phyloP scores from a whole-genome alignment of 2,329 filamentous ascomycete species.

The Sporothrix protearum region DNA sequence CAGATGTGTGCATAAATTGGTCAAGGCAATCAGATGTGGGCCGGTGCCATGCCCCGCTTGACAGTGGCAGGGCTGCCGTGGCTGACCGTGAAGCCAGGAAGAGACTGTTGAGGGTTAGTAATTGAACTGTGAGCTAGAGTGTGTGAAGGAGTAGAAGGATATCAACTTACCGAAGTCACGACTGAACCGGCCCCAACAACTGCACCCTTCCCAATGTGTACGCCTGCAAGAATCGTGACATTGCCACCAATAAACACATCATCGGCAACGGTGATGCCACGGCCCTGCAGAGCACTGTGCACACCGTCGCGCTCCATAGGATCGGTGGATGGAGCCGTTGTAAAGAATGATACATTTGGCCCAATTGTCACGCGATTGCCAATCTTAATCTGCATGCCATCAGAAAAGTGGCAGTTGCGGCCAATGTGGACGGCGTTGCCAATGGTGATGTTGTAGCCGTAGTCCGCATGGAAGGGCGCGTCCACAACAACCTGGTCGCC shows the following conservation, averaged over 20 bases:
- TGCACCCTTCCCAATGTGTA: constrained; percentile 73
- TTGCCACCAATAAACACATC: constrained; percentile 81
- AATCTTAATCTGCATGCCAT: constrained; percentile 79
- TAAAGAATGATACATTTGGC: constrained; percentile 82
- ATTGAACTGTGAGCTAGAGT: neutral
- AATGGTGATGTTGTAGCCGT: constrained; percentile 90
- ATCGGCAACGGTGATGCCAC: constrained; percentile 72
- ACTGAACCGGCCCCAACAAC: constrained; percentile 81
- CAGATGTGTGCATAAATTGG: neutral
- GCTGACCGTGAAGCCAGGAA: constrained; percentile 30
- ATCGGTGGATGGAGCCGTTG: constrained; percentile 68
- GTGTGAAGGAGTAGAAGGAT: too few species aligned
- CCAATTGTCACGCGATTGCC: constrained; percentile 74
- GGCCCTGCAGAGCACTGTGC: constrained; percentile 66
- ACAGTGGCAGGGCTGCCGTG: constrained; percentile 30
- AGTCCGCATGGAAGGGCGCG: constrained; percentile 86
- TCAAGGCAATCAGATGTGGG: neutral
- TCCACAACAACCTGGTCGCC: constrained; percentile 78
- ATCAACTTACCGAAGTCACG: constrained; percentile 63
- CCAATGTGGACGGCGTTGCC: constrained; percentile 81
- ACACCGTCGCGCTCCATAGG: constrained; percentile 70
- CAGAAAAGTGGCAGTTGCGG: constrained; percentile 78
- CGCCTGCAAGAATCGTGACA: constrained; percentile 71
- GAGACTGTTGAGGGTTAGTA: constrained; percentile 24
- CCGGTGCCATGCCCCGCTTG: constrained; percentile 25